Base-by-base conservation (phyloP, 2,329 filamentous ascomycete species). In the Talaromyces sp. region DNA sequence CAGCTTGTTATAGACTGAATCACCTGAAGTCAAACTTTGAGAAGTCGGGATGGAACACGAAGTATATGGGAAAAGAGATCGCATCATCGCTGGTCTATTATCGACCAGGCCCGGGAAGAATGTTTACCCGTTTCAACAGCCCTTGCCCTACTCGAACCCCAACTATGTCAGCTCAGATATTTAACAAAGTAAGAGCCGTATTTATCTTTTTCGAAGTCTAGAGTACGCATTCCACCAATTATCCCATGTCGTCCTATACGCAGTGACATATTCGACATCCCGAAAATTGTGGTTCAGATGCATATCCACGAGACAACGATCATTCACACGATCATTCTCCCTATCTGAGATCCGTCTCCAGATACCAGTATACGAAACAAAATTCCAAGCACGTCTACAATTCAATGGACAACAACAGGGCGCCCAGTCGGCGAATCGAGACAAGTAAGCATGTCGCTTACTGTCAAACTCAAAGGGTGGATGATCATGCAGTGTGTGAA, bases 291-390 rank as follows among this genome's bases (percentile, higher is more conserved):
- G 52, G 22, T 58, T 63, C 39, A 57, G 33, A 41, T 63, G 43
- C 61, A 48, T 58, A 50, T 63, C 61, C n/a, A 58, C 61, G 14
- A 58, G 33, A 41, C 61, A 63, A 33, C n/a, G 61, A 19, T 19
- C 50, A 47, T 10, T 19, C 33, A 41, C 4, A 3, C 39, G 14
- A 16, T 43, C 56, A 27, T 8, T 16, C 56, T 27, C 56, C 35
- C 19, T 58, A 47, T n/a, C 24, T 9, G 61, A 19, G 1, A 33
- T 37, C 8, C n/a, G 48, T 19, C 22, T 63, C 61, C 61, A 63
- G 10, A 63, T 63, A 47, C 61, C 50, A n/a, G 31, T 45, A 27
- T 27, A 47, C 5, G 61, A 63, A 37, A 39, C 39, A 14, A 58
- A 63, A 37, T 63, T 63, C 61, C 61, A 63, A 13, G 37, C 35